A percentile compares a stretch with the other conserved stretches of the same genome.
Evolutionary conservation across 768 basidiomycete species (phyloP).

Genomic region (Boletus barrowsii): DNA sequence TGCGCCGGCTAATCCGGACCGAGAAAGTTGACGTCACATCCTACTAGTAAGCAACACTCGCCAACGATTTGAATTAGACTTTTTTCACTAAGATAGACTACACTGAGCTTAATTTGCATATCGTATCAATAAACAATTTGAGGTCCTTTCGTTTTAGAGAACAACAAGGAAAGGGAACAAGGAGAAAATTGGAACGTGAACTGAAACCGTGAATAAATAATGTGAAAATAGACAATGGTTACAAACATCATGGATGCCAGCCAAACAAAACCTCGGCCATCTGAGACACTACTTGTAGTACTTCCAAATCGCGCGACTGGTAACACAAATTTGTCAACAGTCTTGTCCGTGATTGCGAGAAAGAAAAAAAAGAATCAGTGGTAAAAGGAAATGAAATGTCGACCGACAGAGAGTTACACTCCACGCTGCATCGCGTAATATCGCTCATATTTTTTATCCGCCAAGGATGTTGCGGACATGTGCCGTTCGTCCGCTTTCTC

Average conservation of each 20-base stretch:
- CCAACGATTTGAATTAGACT: no score
- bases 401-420: background rate
- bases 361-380: background rate
- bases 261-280: background rate
- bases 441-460: constrained; percentile 34
- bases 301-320: constrained; percentile 2
- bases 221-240: background rate
- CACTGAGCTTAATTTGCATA: constrained; percentile 18
- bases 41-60: no score
- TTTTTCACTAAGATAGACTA: constrained; percentile 24
- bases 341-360: background rate
- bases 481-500: constrained; percentile 52
- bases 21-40: no score
- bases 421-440: constrained; percentile 26
- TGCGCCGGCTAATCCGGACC: no score
- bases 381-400: background rate
- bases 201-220: constrained; percentile 18
- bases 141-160: background rate
- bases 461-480: constrained; percentile 43
- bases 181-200: background rate
- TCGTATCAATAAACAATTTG: background rate
- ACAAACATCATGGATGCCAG: background rate
- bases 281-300: background rate
- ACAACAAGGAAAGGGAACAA: background rate
- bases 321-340: constrained; percentile 5